Evolutionary conservation across 129 eudicot species (phyloP), one percentile per base, ranked within the genome.

Genomic region (Tagetes patula): DNA sequence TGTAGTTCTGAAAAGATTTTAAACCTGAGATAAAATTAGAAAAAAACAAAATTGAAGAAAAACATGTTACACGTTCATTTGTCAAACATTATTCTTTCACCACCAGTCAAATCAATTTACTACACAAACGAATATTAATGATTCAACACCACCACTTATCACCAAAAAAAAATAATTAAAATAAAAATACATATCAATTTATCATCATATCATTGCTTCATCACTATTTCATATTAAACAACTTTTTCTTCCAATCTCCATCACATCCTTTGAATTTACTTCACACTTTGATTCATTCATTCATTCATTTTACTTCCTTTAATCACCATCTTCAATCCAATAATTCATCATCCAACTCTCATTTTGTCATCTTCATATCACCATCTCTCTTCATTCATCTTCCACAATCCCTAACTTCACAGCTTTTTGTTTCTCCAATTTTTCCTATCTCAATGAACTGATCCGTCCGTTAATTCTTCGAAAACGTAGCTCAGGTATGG

Each of bases 401-500:
- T 27, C 45, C 32, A 47, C 40, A 69, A 62, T 20, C 64, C 70
- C 56, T 39, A 69, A 49, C 10, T 59, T 70, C 42, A 11, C 34
- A 53, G 31, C 9, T n/a, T 20, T 20, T 20, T 13, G 31, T 55
- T 41, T 49, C 14, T 66, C 62, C 84, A 53, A 49, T 46, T 64
- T 46, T 64, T 56, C 52, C 38, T 33, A 46, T 4, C 77, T 82
- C 82, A 60, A 46, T 64, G 71, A 65, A 74, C 71, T 49, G 56
- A 80, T 73, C 46, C 37, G 11, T 58, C 33, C 0, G 38, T 60
- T 33, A 42, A 34, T 33, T 34, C 27, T 33, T 60, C 13, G 9
- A 55, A 32, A 52, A 52, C 74, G 45, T 32, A 36, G 67, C 80
- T 74, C 74, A 76, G 82, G 85, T 84, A 77, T 27, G 14, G 74